Conservation (phyloP, 2,329 filamentous ascomycete species). For the Microsporum canis region DNA sequence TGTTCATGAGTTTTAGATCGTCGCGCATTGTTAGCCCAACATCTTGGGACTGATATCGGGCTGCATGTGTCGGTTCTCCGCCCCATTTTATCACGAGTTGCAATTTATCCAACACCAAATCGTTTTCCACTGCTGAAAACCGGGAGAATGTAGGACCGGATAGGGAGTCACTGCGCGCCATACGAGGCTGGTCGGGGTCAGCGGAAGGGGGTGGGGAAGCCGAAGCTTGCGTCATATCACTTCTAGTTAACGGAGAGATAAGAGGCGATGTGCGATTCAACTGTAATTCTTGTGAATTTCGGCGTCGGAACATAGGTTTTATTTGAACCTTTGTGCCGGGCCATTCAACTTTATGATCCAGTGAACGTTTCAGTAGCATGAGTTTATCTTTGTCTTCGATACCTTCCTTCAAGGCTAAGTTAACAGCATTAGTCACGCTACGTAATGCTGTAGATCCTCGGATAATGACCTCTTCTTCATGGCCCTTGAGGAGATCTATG, state of each 20-base stretch:
- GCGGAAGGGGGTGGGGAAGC: constrained; percentile 13
- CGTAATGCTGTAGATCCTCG: constrained; percentile 82
- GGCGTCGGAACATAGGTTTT: constrained; percentile 96
- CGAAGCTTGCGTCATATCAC: constrained; percentile 11
- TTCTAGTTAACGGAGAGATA: not conserved
- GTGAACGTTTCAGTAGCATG: constrained; percentile 69
- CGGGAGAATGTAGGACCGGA: constrained; percentile 86
- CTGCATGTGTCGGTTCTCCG: constrained; percentile 93
- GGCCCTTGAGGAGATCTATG: constrained; percentile 84
- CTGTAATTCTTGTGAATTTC: constrained; percentile 52
- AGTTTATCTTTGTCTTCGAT: constrained; percentile 81
- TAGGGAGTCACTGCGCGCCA: constrained; percentile 68
- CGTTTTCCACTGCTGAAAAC: constrained; percentile 86
- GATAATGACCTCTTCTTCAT: constrained; percentile 89
- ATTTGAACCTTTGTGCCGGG: constrained; percentile 97
- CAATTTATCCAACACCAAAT: constrained; percentile 85
- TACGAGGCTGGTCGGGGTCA: constrained; percentile 25
- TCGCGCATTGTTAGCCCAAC: constrained; percentile 93
- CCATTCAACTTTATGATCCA: constrained; percentile 88
- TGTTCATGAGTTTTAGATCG: constrained; percentile 83
- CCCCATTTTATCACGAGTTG: constrained; percentile 99
- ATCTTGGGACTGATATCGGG: constrained; percentile 89
- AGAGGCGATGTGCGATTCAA: constrained; percentile 19
- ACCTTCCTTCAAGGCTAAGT: constrained; percentile 62
- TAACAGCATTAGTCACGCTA: constrained; percentile 81